A percentile compares a stretch with the other conserved stretches of the same genome.
Conservation (phyloP, 768 basidiomycete genomes). For the Boletus sensibilis region DNA sequence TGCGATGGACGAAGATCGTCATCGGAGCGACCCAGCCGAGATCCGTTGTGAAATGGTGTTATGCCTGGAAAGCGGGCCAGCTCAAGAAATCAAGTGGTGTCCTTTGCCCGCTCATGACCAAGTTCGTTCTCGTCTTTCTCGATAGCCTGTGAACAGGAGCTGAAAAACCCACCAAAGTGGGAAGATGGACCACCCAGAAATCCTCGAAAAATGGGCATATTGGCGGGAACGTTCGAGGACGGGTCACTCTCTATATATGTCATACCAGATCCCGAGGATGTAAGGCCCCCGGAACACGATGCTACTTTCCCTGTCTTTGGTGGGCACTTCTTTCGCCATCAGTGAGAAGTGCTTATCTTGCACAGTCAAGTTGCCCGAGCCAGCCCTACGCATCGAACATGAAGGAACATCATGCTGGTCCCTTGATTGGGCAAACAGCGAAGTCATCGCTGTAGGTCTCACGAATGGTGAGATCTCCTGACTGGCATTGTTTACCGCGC, state of each 20-base stretch:
- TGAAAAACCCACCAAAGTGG: slow-evolving; percentile 16
- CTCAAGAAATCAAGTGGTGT: slow-evolving; percentile 88
- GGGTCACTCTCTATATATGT: slow-evolving; percentile 78
- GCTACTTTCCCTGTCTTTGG: slow-evolving; percentile 45
- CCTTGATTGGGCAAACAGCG: slow-evolving; percentile 90
- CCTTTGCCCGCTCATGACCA: slow-evolving; percentile 79
- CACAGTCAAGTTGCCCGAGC: slow-evolving; percentile 58
- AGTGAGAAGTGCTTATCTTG: neutral
- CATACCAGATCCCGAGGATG: slow-evolving; percentile 73
- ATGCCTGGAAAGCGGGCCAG: slow-evolving; percentile 79
- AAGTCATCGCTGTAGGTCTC: slow-evolving; percentile 76
- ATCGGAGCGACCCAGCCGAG: slow-evolving; percentile 17
- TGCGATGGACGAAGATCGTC: slow-evolving; percentile 27
- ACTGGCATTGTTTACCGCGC: neutral
- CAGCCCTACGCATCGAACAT: slow-evolving; percentile 69
- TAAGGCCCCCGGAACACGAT: slow-evolving; percentile 34
- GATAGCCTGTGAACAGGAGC: neutral
- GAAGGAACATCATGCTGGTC: slow-evolving; percentile 76
- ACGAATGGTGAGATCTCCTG: slow-evolving; percentile 60
- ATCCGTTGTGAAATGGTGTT: slow-evolving; percentile 83
- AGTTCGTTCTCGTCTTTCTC: slow-evolving; percentile 29
- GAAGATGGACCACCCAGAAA: slow-evolving; percentile 18
- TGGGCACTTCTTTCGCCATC: slow-evolving; percentile 30
- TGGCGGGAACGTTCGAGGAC: slow-evolving; percentile 85
- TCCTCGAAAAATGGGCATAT: slow-evolving; percentile 71